These are phyloP conservation scores for Talaromyces liani DNA, from an alignment of 495 filamentous ascomycete genomes.

Conservation along the genomic window DNA sequence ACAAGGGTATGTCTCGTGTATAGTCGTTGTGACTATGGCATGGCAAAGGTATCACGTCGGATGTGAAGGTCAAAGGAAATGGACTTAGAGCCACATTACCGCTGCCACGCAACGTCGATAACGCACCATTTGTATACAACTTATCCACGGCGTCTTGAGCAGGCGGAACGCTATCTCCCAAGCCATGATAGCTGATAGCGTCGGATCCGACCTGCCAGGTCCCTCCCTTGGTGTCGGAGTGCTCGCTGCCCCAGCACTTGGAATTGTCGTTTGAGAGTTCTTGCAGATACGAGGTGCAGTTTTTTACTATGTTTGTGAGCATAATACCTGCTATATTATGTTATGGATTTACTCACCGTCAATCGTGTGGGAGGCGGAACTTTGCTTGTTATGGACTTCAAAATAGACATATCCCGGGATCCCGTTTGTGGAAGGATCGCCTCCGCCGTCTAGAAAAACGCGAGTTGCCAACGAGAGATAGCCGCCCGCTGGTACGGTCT, in stretches of 20 bases:
- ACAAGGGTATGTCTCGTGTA: neutral
- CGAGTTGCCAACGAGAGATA: neutral
- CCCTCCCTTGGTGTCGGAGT: constrained; percentile 16
- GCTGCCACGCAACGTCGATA: neutral
- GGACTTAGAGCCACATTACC: neutral
- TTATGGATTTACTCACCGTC: neutral
- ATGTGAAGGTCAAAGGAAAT: neutral
- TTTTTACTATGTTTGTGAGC: neutral
- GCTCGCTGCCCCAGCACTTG: constrained; percentile 1
- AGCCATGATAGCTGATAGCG: neutral
- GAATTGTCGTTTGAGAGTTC: constrained; percentile 3
- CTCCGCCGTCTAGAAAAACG: neutral
- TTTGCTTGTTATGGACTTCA: neutral
- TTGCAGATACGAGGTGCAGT: neutral
- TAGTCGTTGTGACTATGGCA: neutral
- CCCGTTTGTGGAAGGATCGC: neutral
- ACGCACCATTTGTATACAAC: neutral
- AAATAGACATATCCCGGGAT: neutral
- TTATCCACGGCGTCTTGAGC: neutral
- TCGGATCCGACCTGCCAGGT: constrained; percentile 10
- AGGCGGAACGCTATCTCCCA: neutral
- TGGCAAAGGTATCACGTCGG: neutral
- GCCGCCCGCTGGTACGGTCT: neutral
- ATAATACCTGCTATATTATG: neutral
- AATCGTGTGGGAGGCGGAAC: neutral